Evolutionary conservation across 1,139 yeast species (phyloP).

Genomic region (Taphrina pruni): DNA sequence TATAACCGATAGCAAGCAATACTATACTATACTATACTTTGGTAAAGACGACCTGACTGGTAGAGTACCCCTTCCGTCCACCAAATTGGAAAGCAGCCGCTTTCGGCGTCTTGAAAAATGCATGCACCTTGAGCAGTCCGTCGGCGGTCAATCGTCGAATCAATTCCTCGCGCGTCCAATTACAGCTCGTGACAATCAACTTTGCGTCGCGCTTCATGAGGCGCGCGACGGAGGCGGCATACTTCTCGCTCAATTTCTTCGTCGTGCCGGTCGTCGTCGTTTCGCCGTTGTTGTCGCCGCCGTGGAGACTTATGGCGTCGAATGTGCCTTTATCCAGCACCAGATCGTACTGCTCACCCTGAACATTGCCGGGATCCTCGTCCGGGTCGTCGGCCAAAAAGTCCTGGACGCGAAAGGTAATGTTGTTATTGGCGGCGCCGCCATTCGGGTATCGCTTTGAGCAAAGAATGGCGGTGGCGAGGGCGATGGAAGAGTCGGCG

Average conservation of each 20-base stretch:
- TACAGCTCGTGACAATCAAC: slow-evolving; percentile 88
- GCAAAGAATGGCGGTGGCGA: slow-evolving; percentile 66
- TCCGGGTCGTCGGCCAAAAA: slow-evolving; percentile 46
- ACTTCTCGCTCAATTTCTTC: slow-evolving; percentile 58
- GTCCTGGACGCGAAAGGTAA: slow-evolving; percentile 55
- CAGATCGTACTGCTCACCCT: slow-evolving; percentile 62
- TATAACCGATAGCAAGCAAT: background rate
- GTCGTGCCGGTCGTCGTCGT: slow-evolving; percentile 42
- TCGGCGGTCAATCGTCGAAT: slow-evolving; percentile 48
- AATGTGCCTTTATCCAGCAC: slow-evolving; percentile 92
- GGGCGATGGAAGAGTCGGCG: slow-evolving; percentile 74
- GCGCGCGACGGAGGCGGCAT: slow-evolving; percentile 65
- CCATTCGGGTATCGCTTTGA: slow-evolving; percentile 51
- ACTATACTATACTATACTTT: background rate
- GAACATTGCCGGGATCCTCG: background rate
- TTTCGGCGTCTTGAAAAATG: slow-evolving; percentile 27
- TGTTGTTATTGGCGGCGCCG: slow-evolving; percentile 42
- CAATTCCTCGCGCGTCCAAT: slow-evolving; percentile 83
- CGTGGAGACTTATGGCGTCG: slow-evolving; percentile 87
- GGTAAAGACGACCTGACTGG: slow-evolving; percentile 17
- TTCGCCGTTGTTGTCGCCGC: slow-evolving; percentile 49
- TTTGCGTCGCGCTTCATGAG: slow-evolving; percentile 64
- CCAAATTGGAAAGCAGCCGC: slow-evolving; percentile 18
- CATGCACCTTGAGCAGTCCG: slow-evolving; percentile 23
- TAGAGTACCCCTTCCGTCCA: slow-evolving; percentile 16